A percentile compares a stretch with the other conserved stretches of the same genome.
These are phyloP conservation scores for Akanthomyces uredinophilus DNA, from an alignment of 2,329 filamentous ascomycete species.

Conservation along the genomic window DNA sequence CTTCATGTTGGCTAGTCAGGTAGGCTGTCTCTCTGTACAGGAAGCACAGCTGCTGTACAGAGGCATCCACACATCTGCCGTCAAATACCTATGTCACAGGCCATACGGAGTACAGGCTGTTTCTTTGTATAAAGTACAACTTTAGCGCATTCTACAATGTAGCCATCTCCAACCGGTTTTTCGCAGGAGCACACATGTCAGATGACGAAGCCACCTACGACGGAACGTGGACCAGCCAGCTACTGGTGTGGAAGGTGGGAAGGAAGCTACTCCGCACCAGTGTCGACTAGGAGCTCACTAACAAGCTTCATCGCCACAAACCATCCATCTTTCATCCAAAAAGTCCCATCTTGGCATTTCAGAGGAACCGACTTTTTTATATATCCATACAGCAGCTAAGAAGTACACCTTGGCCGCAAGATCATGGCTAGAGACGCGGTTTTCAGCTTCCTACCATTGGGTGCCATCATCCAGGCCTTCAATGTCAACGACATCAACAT, in stretches of 20 bases:
- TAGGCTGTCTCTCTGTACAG: not conserved
- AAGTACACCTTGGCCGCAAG: not conserved
- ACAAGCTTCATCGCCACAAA: not conserved
- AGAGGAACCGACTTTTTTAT: not conserved
- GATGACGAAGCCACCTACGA: constrained; percentile 5
- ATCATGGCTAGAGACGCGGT: constrained; percentile 35
- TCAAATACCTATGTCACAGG: not conserved
- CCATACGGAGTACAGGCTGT: not conserved
- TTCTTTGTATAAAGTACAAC: not conserved
- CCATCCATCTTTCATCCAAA: constrained; percentile 19
- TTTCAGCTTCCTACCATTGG: constrained; percentile 66
- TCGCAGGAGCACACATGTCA: constrained; percentile 2
- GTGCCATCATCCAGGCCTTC: constrained; percentile 78
- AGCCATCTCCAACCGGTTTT: not conserved
- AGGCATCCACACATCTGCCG: no score
- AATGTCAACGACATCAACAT: constrained; percentile 75
- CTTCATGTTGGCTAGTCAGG: not conserved
- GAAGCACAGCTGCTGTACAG: no score
- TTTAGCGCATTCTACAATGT: not conserved
- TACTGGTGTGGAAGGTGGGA: not conserved
- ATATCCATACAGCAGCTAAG: not conserved
- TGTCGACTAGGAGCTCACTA: constrained; percentile 2
- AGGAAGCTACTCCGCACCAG: constrained; percentile 7
- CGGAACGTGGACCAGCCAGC: constrained; percentile 4
- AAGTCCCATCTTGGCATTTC: not conserved